Evolutionary conservation across 1,139 yeast species (phyloP), one percentile per base, ranked within the genome.

Genomic region (Hanseniaspora sp.): DNA sequence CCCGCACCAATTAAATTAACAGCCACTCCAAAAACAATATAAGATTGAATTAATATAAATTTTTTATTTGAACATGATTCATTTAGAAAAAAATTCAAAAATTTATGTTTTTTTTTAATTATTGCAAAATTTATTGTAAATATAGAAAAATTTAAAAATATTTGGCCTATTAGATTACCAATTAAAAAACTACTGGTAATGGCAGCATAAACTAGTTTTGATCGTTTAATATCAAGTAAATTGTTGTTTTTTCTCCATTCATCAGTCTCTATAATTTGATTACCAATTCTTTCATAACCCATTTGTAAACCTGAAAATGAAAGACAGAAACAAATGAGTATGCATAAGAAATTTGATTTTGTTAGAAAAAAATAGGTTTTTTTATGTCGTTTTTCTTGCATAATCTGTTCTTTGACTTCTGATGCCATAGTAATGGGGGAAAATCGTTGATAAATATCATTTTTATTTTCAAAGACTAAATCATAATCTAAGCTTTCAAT

Each of bases 261-360:
- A 45, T 34, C 33, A 8, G 48, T 45, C 13, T 35, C 17, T 12
- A 45, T 13, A 9, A 45, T 28, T 9, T 23, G 33, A 15, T 31
- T 39, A 35, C 23, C 23, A 7, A 45, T 45, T 34, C 34, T 45
- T 45, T 45, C 48, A 28, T 45, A 45, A 4, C 48, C 48, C 8
- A 13, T 8, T 12, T 45, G 48, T 6, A 45, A 12, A 23, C 18
- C 33, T 11, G 40, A 3, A 18, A 45, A 45, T 11, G 48, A 45
- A 17, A 45, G 33, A 13, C 33, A 28, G 23, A 45, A 35, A 35
- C 48, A 45, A 9, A 45, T 45, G 2, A 45, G 7, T 5, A 45
- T 8, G 23, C 33, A 45, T 3, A 23, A 18, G 8, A 23, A 12
- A 33, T 9, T 33, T 33, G 5, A 33, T 33, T 9, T 33, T 33